Conservation (phyloP, 371 early-diverging fungal genomes). For the Mucor mucedo region DNA sequence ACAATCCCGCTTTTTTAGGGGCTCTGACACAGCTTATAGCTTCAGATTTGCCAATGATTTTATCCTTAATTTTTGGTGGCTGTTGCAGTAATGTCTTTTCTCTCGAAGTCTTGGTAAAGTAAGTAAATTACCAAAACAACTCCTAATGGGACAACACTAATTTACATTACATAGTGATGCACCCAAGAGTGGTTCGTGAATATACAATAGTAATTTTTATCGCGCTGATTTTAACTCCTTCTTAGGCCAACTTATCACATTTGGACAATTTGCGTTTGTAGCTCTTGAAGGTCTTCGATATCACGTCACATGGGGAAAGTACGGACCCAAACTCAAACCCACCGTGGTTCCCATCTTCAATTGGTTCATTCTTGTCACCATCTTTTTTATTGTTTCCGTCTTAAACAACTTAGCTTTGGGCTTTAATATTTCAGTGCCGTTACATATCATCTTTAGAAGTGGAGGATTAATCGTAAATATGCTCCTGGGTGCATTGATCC, state of each 20-base stretch:
- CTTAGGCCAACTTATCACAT: slow-evolving; percentile 79
- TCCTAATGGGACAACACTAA: not conserved
- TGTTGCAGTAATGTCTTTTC: slow-evolving; percentile 91
- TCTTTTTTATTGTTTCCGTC: slow-evolving; percentile 80
- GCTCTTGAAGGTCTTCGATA: slow-evolving; percentile 72
- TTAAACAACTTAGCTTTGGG: slow-evolving; percentile 86
- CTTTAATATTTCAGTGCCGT: slow-evolving; percentile 80
- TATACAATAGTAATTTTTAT: not conserved
- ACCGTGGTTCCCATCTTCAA: slow-evolving; percentile 71
- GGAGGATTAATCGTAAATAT: slow-evolving; percentile 85
- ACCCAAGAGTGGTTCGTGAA: slow-evolving; percentile 72
- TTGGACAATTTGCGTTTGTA: slow-evolving; percentile 83
- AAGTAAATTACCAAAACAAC: slow-evolving; percentile 19
- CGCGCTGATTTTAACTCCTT: not conserved
- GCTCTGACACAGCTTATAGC: slow-evolving; percentile 29
- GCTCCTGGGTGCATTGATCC: slow-evolving; percentile 75
- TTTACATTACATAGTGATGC: slow-evolving; percentile 54
- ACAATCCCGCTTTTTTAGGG: slow-evolving; percentile 14
- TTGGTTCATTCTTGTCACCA: slow-evolving; percentile 78
- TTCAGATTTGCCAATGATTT: slow-evolving; percentile 53
- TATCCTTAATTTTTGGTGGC: slow-evolving; percentile 83
- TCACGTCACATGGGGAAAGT: slow-evolving; percentile 62
- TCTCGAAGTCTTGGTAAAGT: slow-evolving; percentile 78
- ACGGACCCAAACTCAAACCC: slow-evolving; percentile 61
- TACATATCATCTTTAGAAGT: slow-evolving; percentile 91